Conservation (phyloP, 176 grass and related monocot genomes). For the Oryza officinalis region DNA sequence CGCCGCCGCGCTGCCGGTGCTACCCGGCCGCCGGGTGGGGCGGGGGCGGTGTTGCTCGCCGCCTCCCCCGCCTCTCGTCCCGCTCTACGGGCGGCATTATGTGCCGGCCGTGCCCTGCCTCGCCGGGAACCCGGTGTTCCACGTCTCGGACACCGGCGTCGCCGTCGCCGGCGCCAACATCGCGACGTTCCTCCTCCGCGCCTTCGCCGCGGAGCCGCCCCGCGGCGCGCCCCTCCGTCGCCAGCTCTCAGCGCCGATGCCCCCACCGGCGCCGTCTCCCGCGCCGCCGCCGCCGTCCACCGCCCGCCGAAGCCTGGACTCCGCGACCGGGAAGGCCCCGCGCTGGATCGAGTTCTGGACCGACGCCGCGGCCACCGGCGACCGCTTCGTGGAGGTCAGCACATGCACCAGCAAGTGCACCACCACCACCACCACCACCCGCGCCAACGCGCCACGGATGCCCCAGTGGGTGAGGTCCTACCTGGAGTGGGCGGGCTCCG, state of each 20-base stretch:
- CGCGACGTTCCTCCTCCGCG: conserved; percentile 68
- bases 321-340: conserved; percentile 65
- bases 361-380: conserved; percentile 46
- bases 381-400: conserved; percentile 52
- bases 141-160: conserved; percentile 60
- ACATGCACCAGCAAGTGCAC: not conserved
- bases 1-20: conserved; percentile 32
- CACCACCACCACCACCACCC: not conserved
- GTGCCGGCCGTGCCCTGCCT: conserved; percentile 67
- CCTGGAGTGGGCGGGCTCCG: conserved; percentile 46
- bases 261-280: conserved; percentile 22
- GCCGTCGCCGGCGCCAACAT: conserved; percentile 59
- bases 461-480: conserved; percentile 51
- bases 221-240: conserved; percentile 45
- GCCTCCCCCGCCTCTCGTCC: conserved; percentile 42
- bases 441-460: not conserved
- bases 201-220: conserved; percentile 45
- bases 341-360: conserved; percentile 90
- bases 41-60: not conserved
- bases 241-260: conserved; percentile 54
- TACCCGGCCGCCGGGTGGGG: conserved; percentile 9
- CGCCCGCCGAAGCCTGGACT: conserved; percentile 59
- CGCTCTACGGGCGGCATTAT: conserved; percentile 56
- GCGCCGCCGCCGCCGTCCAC: conserved; percentile 35
- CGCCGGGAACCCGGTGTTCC: conserved; percentile 73